Conservation (phyloP, 208 protist genomes). For the Leishmania tarentolae region DNA sequence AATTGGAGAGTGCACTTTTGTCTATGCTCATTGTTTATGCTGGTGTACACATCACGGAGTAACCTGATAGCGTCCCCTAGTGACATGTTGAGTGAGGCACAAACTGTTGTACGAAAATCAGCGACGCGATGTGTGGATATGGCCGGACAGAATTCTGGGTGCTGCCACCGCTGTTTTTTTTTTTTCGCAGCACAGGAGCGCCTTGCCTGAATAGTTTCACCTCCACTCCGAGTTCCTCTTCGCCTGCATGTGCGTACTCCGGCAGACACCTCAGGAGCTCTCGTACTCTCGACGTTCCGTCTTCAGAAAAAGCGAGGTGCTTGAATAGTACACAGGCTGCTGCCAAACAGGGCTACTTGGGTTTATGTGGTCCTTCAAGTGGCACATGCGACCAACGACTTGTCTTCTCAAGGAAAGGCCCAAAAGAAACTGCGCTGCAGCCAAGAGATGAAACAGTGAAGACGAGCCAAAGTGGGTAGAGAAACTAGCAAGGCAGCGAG, state of each 20-base stretch:
- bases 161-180: background rate
- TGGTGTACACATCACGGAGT: slow-evolving; percentile 52
- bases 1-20: slow-evolving; percentile 41
- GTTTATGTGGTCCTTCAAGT: background rate
- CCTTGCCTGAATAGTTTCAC: background rate
- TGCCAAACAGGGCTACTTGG: background rate
- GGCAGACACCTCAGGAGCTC: background rate
- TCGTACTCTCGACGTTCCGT: background rate
- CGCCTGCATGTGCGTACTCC: background rate
- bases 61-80: slow-evolving; percentile 38
- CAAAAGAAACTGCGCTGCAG: background rate
- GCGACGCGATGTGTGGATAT: background rate
- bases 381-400: background rate
- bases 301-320: background rate
- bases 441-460: background rate
- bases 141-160: background rate
- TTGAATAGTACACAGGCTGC: background rate
- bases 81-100: slow-evolving; percentile 15
- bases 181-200: too few relatives aligned
- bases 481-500: background rate
- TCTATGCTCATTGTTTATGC: slow-evolving; percentile 45
- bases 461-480: background rate
- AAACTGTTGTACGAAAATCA: background rate
- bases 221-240: background rate
- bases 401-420: background rate